A percentile compares a stretch with the other conserved stretches of the same genome.
Evolutionary conservation across 2,329 filamentous ascomycete species (phyloP).

Genomic region (Camillea tinctor): DNA sequence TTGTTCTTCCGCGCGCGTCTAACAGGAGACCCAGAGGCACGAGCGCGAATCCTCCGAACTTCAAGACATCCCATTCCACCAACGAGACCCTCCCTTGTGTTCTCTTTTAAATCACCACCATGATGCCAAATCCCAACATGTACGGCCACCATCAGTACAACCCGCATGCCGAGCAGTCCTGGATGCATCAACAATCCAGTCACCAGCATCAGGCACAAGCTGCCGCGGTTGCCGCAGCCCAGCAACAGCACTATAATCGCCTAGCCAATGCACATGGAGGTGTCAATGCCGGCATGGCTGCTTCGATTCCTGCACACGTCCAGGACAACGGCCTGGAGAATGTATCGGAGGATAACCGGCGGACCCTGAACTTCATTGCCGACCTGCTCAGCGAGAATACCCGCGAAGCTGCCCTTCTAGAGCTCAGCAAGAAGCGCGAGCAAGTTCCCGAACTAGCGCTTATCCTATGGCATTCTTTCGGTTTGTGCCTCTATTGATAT

Average conservation of each 20-base stretch:
- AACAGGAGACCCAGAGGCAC: not conserved
- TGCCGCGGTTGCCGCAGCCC: slow-evolving; percentile 52
- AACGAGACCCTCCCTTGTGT: slow-evolving; percentile 4
- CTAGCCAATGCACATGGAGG: slow-evolving; percentile 66
- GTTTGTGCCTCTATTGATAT: slow-evolving; percentile 49
- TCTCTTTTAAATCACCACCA: slow-evolving; percentile 32
- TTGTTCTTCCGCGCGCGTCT: not conserved
- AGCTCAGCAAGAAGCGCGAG: slow-evolving; percentile 97
- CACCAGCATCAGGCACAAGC: slow-evolving; percentile 57
- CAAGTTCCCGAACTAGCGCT: slow-evolving; percentile 95
- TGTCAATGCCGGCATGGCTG: slow-evolving; percentile 32
- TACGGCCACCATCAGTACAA: slow-evolving; percentile 69
- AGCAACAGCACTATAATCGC: slow-evolving; percentile 69
- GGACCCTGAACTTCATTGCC: slow-evolving; percentile 90
- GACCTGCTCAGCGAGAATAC: slow-evolving; percentile 86
- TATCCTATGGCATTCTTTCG: slow-evolving; percentile 98
- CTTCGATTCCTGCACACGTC: slow-evolving; percentile 47
- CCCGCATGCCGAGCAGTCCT: slow-evolving; percentile 60
- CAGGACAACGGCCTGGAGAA: slow-evolving; percentile 62
- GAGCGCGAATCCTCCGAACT: not conserved
- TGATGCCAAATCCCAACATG: slow-evolving; percentile 64
- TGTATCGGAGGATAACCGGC: slow-evolving; percentile 84
- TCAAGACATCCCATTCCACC: not conserved
- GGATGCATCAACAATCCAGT: slow-evolving; percentile 65
- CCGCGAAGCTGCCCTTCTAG: slow-evolving; percentile 85